Conservation (phyloP, 306 rosid genomes). For the Nissolia schottii region DNA sequence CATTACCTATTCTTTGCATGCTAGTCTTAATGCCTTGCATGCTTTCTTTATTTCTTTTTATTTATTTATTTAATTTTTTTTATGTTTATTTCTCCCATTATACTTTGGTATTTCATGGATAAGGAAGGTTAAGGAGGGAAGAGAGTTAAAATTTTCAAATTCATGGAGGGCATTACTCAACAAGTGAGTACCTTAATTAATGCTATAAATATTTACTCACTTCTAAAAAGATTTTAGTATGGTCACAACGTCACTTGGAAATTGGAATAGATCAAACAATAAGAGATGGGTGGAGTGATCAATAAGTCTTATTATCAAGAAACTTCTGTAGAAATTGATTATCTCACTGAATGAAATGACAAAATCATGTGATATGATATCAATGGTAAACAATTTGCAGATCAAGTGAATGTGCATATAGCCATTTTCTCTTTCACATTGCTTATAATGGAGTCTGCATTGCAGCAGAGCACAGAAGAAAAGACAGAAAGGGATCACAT, state of each 20-base stretch:
- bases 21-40: constrained; percentile 23
- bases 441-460: constrained; percentile 14
- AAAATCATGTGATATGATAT: constrained; percentile 24
- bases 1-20: constrained; percentile 32
- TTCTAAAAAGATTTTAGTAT: constrained; percentile 13
- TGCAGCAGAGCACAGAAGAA: constrained; percentile 22
- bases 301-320: constrained; percentile 5
- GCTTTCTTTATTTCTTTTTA: not conserved
- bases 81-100: not conserved
- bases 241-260: constrained; percentile 15
- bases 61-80: not conserved
- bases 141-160: constrained; percentile 3
- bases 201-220: not conserved
- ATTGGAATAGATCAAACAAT: not conserved
- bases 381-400: constrained; percentile 14
- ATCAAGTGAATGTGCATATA: constrained; percentile 5
- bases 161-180: constrained; percentile 13
- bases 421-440: constrained; percentile 10
- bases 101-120: constrained; percentile 2
- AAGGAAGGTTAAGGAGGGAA: constrained; percentile 12
- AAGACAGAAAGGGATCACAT: constrained; percentile 27
- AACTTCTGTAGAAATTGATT: not conserved
- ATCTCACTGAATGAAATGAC: constrained; percentile 15
- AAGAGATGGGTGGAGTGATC: not conserved
- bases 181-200: not conserved